A percentile compares a stretch with the other conserved stretches of the same genome.
These are phyloP conservation scores for Vigna hirtella DNA, from an alignment of 306 rosid species.

Conservation along the genomic window DNA sequence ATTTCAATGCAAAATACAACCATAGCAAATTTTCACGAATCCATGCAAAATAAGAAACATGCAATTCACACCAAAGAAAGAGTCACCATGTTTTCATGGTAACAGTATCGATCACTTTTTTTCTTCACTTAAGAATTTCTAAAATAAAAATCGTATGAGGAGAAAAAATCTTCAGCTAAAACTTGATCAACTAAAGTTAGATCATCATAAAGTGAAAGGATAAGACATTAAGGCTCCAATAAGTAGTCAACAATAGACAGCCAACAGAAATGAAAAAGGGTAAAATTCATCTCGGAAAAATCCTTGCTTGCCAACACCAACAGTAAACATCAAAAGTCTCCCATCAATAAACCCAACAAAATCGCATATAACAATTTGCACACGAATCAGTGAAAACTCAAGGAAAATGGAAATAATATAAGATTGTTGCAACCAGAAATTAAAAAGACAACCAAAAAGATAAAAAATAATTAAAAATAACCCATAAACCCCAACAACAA, in stretches of 20 bases:
- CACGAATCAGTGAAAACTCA: not conserved
- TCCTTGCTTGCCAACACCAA: constrained; percentile 9
- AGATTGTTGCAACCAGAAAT: constrained; percentile 33
- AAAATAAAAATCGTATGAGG: not conserved
- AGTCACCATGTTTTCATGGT: constrained; percentile 17
- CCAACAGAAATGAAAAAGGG: not conserved
- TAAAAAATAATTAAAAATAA: not conserved
- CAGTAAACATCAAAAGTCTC: constrained; percentile 12
- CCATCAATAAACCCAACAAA: constrained; percentile 24
- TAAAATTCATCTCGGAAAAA: not conserved
- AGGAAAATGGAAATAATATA: not conserved
- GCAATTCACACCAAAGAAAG: constrained; percentile 8
- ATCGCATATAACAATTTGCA: constrained; percentile 22
- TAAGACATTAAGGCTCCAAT: not conserved
- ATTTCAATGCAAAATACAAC: constrained; percentile 30
- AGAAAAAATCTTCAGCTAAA: constrained; percentile 11
- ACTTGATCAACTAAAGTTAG: constrained; percentile 36
- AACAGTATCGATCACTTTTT: constrained; percentile 7
- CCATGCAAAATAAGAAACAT: constrained; percentile 21
- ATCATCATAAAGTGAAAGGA: constrained; percentile 10
- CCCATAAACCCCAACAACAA: constrained; percentile 47
- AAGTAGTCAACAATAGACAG: not conserved
- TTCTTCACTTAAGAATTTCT: not conserved
- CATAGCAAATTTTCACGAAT: not conserved
- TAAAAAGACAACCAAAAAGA: not conserved